Conservation (phyloP, 805 yeast species). For the Yamadazyma ubonensis region DNA sequence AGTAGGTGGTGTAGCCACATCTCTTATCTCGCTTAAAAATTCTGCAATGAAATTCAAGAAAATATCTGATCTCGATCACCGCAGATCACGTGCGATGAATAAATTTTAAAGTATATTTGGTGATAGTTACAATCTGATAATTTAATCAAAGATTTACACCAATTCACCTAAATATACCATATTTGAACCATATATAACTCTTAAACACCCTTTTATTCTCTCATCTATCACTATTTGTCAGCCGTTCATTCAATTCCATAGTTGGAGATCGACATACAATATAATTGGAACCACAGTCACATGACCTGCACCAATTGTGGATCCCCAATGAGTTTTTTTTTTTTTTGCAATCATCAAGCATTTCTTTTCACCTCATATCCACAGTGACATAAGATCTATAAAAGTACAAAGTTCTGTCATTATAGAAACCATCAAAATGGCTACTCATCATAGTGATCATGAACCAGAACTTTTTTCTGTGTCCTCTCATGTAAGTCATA, state of each 20-base stretch:
- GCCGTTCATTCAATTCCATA: neutral
- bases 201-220: neutral
- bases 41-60: neutral
- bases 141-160: too few species aligned
- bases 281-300: conserved; percentile 6
- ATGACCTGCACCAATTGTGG: conserved; percentile 8
- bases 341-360: conserved; percentile 5
- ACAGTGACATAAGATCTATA: conserved; percentile 2
- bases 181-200: neutral
- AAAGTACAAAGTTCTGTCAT: neutral
- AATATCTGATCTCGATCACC: neutral
- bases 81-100: conserved; percentile 2
- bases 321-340: neutral
- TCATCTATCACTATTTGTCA: neutral
- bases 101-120: neutral
- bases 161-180: too few species aligned
- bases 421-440: neutral
- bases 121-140: neutral
- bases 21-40: neutral
- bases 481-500: conserved; percentile 3
- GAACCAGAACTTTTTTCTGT: conserved; percentile 13
- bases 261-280: neutral
- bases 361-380: conserved; percentile 2
- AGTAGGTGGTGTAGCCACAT: neutral
- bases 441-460: conserved; percentile 1